Percentiles rank a stretch among this genome's conserved stretches.
Conservation (phyloP, 2,329 filamentous ascomycete genomes). For the Calonectria hongkongensis region DNA sequence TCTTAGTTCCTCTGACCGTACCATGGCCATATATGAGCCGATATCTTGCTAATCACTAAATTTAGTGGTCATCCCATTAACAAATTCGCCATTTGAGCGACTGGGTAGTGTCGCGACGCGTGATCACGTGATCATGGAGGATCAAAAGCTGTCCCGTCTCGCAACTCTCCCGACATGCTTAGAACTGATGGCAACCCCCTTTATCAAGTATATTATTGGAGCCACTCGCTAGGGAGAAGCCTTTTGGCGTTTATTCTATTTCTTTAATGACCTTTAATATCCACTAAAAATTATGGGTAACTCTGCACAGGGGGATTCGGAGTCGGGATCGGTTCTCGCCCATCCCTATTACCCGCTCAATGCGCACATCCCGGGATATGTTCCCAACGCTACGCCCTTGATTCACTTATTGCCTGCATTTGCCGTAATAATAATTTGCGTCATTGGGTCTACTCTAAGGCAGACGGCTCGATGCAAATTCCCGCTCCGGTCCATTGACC, state of each 20-base stretch:
- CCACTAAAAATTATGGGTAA: slow-evolving; percentile 7
- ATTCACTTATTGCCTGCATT: slow-evolving; percentile 60
- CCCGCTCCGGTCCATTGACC: slow-evolving; percentile 58
- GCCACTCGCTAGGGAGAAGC: not conserved
- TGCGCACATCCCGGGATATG: slow-evolving; percentile 66
- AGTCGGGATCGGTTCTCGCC: slow-evolving; percentile 21
- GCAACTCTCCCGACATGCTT: not conserved
- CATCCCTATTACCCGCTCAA: slow-evolving; percentile 72
- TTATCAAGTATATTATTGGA: not conserved
- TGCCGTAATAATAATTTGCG: slow-evolving; percentile 59
- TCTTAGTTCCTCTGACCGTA: too few species aligned
- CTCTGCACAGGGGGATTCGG: not conserved
- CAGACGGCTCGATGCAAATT: slow-evolving; percentile 48
- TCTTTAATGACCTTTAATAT: not conserved
- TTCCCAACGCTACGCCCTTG: slow-evolving; percentile 65
- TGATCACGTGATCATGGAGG: not conserved
- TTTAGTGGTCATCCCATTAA: not conserved
- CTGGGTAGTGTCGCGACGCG: not conserved
- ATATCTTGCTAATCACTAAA: not conserved
- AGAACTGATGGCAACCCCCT: not conserved
- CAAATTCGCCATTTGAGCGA: not conserved
- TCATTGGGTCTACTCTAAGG: slow-evolving; percentile 58
- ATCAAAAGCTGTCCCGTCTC: not conserved
- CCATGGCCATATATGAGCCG: not conserved
- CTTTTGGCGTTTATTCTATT: not conserved